A percentile compares a stretch with the other conserved stretches of the same genome.
phyloP scores from a whole-genome alignment of 805 yeast species.

The Ogataea methanolica region DNA sequence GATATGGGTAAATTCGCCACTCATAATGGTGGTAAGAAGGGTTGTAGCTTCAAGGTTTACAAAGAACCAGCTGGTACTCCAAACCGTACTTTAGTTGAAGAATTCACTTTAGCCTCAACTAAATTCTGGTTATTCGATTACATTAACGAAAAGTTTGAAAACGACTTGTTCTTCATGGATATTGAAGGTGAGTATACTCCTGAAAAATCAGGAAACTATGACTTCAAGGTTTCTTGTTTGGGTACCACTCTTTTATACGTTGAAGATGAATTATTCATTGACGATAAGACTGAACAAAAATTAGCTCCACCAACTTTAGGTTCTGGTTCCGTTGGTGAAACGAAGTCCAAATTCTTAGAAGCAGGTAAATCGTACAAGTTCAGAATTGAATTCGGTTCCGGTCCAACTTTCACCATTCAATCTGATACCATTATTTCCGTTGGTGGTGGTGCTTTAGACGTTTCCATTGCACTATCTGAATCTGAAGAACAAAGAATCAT shows the following conservation, averaged over 20 bases:
- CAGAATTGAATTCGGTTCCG: conserved; percentile 38
- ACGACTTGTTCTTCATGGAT: conserved; percentile 33
- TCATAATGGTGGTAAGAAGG: conserved; percentile 21
- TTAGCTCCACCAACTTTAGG: conserved; percentile 39
- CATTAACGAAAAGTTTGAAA: conserved; percentile 14
- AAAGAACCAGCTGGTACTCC: conserved; percentile 21
- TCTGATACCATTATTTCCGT: conserved; percentile 16
- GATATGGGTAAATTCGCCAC: conserved; percentile 14
- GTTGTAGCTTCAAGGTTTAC: conserved; percentile 27
- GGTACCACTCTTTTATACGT: conserved; percentile 41
- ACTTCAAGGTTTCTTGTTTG: conserved; percentile 34
- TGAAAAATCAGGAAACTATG: conserved; percentile 35
- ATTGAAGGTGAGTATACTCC: conserved; percentile 35
- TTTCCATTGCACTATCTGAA: conserved; percentile 19
- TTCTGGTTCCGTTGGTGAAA: conserved; percentile 19
- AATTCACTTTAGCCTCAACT: conserved; percentile 17
- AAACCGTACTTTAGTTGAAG: conserved; percentile 26
- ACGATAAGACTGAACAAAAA: conserved; percentile 39
- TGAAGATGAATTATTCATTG: conserved; percentile 39
- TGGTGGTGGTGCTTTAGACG: conserved; percentile 31
- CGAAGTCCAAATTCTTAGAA: conserved; percentile 22
- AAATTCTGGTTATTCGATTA: conserved; percentile 21
- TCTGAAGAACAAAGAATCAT: conserved; percentile 30
- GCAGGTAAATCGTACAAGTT: conserved; percentile 33
- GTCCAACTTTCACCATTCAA: conserved; percentile 30